Evolutionary conservation across 495 filamentous ascomycete species (phyloP), one percentile per base, ranked within the genome.

Genomic region (Penicillium ucsense): DNA sequence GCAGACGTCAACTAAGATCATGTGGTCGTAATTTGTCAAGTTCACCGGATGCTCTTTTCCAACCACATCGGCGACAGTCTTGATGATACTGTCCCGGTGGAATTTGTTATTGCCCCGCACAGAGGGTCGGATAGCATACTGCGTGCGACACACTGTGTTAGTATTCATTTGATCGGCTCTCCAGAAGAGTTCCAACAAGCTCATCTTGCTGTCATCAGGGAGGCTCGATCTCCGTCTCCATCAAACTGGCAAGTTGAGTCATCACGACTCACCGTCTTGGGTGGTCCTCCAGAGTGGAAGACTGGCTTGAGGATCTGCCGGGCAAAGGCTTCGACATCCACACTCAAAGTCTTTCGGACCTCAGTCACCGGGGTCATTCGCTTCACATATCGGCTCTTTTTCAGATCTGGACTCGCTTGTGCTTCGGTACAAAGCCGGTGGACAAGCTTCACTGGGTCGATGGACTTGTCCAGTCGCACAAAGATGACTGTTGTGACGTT

Each of bases 51-150:
- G 94, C 32, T 74, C 67, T 6, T 70, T 59, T 0, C 84, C 84
- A 28, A 86, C 82, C 8, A 71, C 65, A 32, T 74, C 72, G 3
- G 92, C 92, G 31, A 96, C 76, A 35, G 77, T 79, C 52, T 85
- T 81, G 62, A 99, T 97, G 39, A 97, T 68, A 4, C 62, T 59
- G 48, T 88, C 81, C 38, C 92, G 73, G 51, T 78, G 85, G 49
- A 96, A 75, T 8, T 75, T 77, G 40, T 74, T 81, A 56, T 95
- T 85, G 59, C 88, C 85, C 46, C 94, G 81, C 38, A 90, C 76
- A 4, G 78, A 83, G 34, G 89, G 85, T 6, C 90, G 85, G 49
- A 99, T 96, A 20, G 92, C 92, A 57, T 88, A 98, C 87, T 95
- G n/a, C 6, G 45, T 27, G 35, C 29, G 5, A 42, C 33, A 43